Percentiles rank a stretch among this genome's conserved stretches.
Conservation (phyloP, 169 alveolate genomes). For the Toxoplasma gondii region DNA sequence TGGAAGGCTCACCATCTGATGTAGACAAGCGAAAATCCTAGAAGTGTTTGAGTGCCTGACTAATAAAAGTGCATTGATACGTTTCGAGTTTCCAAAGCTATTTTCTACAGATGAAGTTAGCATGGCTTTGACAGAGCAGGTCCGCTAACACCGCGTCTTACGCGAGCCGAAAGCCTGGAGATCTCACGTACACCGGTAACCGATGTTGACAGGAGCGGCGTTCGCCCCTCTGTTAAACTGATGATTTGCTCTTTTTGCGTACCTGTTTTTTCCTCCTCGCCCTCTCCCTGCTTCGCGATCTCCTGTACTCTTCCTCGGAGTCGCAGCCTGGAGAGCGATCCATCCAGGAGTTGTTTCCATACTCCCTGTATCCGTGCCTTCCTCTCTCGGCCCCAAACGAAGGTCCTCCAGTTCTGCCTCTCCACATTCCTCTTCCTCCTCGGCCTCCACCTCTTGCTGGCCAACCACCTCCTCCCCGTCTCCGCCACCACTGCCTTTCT, state of each 20-base stretch:
- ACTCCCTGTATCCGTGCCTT: not conserved
- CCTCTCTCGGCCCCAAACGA: not conserved
- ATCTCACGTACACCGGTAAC: too few relatives aligned
- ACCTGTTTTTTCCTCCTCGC: conserved; percentile 49
- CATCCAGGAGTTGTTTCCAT: not conserved
- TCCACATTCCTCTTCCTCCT: not conserved
- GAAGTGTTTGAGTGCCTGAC: too few relatives aligned
- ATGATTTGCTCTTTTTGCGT: not conserved
- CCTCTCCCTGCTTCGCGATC: conserved; percentile 59
- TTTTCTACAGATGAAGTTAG: too few relatives aligned
- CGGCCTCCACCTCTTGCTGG: not conserved
- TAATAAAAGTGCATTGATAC: too few relatives aligned
- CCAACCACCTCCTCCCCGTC: not conserved
- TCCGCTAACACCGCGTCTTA: too few relatives aligned
- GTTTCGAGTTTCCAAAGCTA: too few relatives aligned
- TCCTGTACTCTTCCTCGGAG: conserved; percentile 63
- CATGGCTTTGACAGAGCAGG: too few relatives aligned
- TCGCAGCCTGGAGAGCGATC: conserved; percentile 39
- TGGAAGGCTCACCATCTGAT: too few relatives aligned
- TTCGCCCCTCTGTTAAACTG: not conserved
- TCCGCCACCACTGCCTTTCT: conserved; percentile 17
- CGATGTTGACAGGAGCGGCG: too few relatives aligned
- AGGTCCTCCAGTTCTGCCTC: not conserved
- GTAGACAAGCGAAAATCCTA: too few relatives aligned
- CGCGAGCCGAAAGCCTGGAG: too few relatives aligned